phyloP scores from a whole-genome alignment of 2,329 filamentous ascomycete genomes.

The Penicillium sp. region DNA sequence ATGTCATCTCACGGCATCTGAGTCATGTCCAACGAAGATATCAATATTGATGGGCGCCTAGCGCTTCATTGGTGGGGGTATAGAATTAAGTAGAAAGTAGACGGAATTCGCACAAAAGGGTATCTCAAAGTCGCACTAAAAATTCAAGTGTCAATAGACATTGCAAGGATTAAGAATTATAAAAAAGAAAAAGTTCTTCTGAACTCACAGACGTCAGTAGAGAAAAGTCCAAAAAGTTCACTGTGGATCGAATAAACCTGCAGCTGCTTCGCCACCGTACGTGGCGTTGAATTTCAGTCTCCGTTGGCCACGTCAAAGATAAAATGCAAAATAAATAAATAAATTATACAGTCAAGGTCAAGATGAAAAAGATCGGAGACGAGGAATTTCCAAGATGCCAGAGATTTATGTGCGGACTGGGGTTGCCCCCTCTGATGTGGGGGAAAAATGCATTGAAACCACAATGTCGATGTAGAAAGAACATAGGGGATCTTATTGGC shows the following conservation, averaged over 20 bases:
- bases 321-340: slow-evolving; percentile 3
- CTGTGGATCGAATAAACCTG: slow-evolving; percentile 24
- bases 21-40: slow-evolving; percentile 2
- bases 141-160: slow-evolving; percentile 6
- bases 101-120: background rate
- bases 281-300: slow-evolving; percentile 16
- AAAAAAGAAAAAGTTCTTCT: slow-evolving; percentile 3
- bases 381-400: background rate
- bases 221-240: slow-evolving; percentile 19
- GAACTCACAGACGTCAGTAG: slow-evolving; percentile 13
- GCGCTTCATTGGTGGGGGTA: background rate
- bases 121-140: slow-evolving; percentile 12
- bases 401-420: slow-evolving; percentile 17
- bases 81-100: slow-evolving; percentile 6
- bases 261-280: slow-evolving; percentile 40
- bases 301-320: slow-evolving; percentile 34
- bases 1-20: background rate
- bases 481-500: slow-evolving; percentile 25
- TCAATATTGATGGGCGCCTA: slow-evolving; percentile 2
- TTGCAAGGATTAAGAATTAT: slow-evolving; percentile 5
- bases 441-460: slow-evolving; percentile 10
- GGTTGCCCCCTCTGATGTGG: slow-evolving; percentile 16
- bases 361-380: background rate
- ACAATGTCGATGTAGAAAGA: slow-evolving; percentile 18
- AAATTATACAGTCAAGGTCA: background rate